A percentile compares a stretch with the other conserved stretches of the same genome.
These are phyloP conservation scores for Backusella morwellensis DNA, from an alignment of 192 early-diverging fungal genomes.

Conservation along the genomic window DNA sequence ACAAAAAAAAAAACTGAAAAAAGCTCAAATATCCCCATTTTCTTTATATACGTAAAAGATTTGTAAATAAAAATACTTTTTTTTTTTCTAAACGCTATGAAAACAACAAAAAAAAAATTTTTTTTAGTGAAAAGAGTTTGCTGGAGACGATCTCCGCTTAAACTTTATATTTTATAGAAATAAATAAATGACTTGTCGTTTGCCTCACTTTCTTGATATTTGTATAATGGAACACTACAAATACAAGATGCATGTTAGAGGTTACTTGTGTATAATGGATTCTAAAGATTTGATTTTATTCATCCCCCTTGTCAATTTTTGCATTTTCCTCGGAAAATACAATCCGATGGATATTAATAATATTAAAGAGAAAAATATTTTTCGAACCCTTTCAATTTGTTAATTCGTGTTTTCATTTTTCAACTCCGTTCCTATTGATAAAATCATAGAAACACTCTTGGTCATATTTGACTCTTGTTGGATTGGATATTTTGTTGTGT, in stretches of 20 bases:
- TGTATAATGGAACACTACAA: no score
- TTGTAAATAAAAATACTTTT: not conserved
- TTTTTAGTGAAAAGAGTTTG: not conserved
- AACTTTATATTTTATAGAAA: conserved; percentile 8
- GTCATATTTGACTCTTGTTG: not conserved
- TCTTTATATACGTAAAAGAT: not conserved
- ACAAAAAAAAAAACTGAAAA: not conserved
- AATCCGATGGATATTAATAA: not conserved
- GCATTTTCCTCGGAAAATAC: not conserved
- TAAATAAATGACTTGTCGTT: not conserved
- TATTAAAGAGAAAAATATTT: not conserved
- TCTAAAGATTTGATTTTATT: not conserved
- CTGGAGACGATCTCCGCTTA: not conserved
- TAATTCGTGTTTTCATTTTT: not conserved
- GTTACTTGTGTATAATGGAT: no score
- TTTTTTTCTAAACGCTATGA: not conserved
- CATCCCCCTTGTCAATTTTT: not conserved
- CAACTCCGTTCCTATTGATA: not conserved
- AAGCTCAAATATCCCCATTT: not conserved
- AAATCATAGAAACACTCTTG: not conserved
- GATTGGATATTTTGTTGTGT: not conserved
- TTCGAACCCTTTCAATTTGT: not conserved
- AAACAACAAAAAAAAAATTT: not conserved
- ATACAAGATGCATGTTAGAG: no score
- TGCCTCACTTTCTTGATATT: not conserved